Evolutionary conservation across 2,329 filamentous ascomycete genomes (phyloP).

Genomic region (Xylaria polymorpha): DNA sequence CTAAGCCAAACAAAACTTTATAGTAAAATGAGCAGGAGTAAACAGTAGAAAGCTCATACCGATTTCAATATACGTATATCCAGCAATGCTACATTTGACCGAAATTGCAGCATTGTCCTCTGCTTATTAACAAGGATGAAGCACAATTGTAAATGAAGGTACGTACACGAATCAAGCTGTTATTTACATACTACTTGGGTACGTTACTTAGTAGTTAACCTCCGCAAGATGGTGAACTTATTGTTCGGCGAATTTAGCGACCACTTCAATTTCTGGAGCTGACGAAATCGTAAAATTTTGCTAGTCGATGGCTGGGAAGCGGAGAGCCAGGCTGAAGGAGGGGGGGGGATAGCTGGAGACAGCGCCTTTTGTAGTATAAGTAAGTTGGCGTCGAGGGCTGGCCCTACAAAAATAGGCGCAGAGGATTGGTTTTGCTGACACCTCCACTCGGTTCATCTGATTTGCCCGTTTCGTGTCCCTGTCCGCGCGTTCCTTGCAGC

Average conservation of each 20-base stretch:
- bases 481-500: constrained; percentile 34
- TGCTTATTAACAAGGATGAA: not conserved
- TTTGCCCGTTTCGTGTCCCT: constrained; percentile 26
- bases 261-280: constrained; percentile 10
- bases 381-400: not conserved
- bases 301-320: constrained; percentile 10
- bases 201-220: not conserved
- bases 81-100: not conserved
- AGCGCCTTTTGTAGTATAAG: constrained; percentile 8
- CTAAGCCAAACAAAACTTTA: not conserved
- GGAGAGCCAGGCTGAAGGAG: constrained; percentile 1
- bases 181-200: not conserved
- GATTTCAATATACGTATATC: not conserved
- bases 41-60: not conserved
- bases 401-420: constrained; percentile 26
- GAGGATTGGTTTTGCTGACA: constrained; percentile 30
- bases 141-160: not conserved
- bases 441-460: constrained; percentile 33
- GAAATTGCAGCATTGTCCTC: not conserved
- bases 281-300: not conserved
- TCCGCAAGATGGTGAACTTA: not conserved
- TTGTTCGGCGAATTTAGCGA: not conserved
- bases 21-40: not conserved
- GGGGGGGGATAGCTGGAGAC: constrained; percentile 4
- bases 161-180: no score